phyloP scores from a whole-genome alignment of 2,329 filamentous ascomycete species.

The Nothopassalora personata region DNA sequence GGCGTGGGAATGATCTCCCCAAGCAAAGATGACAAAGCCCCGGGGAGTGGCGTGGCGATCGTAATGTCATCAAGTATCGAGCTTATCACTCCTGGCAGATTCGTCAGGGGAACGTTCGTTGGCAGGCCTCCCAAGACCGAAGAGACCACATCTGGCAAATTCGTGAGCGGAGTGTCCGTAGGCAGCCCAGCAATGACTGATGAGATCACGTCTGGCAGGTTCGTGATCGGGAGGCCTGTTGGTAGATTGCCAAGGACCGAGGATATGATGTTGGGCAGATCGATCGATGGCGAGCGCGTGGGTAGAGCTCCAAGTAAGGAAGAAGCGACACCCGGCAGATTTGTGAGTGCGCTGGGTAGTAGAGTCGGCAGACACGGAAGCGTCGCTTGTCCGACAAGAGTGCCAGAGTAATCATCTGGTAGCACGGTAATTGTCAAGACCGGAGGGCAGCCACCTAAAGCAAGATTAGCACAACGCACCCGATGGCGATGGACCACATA shows the following conservation, averaged over 20 bases:
- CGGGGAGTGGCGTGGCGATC: not conserved
- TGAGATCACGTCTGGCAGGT: not conserved
- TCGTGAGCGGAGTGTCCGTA: not conserved
- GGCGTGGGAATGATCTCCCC: not conserved
- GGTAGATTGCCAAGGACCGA: not conserved
- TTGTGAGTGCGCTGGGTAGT: not conserved
- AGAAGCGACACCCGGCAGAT: not conserved
- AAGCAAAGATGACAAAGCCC: not conserved
- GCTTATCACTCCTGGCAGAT: not conserved
- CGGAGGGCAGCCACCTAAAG: not conserved
- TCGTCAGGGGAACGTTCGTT: not conserved
- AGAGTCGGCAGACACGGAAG: conserved; percentile 1
- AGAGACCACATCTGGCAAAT: not conserved
- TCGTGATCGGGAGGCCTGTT: not conserved
- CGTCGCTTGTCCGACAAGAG: not conserved
- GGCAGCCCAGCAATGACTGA: not conserved
- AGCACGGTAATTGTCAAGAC: conserved; percentile 1
- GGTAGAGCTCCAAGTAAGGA: not conserved
- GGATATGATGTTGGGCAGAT: not conserved
- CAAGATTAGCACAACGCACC: not conserved
- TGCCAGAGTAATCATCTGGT: not conserved
- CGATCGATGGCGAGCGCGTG: not conserved
- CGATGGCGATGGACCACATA: not conserved
- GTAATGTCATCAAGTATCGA: not conserved
- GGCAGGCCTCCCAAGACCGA: not conserved